Percentiles rank a stretch among this genome's conserved stretches.
phyloP scores from a whole-genome alignment of 176 grass and related monocot genomes.

The Oryza australiensis region DNA sequence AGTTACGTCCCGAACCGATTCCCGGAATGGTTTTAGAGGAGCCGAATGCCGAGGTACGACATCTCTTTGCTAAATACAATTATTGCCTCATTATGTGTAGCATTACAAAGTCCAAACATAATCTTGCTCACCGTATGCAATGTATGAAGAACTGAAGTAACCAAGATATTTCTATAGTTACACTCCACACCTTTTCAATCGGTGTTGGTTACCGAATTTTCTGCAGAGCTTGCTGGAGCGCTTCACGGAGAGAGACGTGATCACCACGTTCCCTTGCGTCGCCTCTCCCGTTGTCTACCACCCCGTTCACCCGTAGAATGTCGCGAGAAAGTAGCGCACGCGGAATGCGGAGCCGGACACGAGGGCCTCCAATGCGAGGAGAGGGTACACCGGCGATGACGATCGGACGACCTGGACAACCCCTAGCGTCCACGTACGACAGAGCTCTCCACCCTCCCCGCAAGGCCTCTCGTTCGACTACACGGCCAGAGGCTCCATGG shows the following conservation, averaged over 20 bases:
- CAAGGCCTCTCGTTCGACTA: not conserved
- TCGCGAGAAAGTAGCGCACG: slow-evolving; percentile 50
- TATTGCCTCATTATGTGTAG: not conserved
- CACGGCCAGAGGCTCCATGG: slow-evolving; percentile 3
- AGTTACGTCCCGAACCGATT: slow-evolving; percentile 85
- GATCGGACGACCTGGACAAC: slow-evolving; percentile 65
- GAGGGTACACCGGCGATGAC: slow-evolving; percentile 78
- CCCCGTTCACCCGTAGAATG: slow-evolving; percentile 40
- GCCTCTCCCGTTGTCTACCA: slow-evolving; percentile 61
- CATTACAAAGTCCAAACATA: not conserved
- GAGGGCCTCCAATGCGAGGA: slow-evolving; percentile 55
- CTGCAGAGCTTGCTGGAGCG: slow-evolving; percentile 57
- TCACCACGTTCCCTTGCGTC: slow-evolving; percentile 54
- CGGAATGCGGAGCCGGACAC: slow-evolving; percentile 6
- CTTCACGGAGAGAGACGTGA: slow-evolving; percentile 40
- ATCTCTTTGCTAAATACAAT: not conserved
- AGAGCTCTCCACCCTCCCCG: slow-evolving; percentile 57
- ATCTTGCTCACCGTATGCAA: not conserved
- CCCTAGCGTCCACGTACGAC: slow-evolving; percentile 57
- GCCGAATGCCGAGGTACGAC: slow-evolving; percentile 64
- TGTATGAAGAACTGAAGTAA: too few species aligned
- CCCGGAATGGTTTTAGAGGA: slow-evolving; percentile 74
- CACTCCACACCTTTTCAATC: not conserved
- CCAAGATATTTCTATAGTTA: not conserved
- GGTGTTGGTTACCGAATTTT: not conserved